Evolutionary conservation across 176 grass and related monocot genomes (phyloP), one percentile per base, ranked within the genome.

Genomic region (Aegilops sharonensis): DNA sequence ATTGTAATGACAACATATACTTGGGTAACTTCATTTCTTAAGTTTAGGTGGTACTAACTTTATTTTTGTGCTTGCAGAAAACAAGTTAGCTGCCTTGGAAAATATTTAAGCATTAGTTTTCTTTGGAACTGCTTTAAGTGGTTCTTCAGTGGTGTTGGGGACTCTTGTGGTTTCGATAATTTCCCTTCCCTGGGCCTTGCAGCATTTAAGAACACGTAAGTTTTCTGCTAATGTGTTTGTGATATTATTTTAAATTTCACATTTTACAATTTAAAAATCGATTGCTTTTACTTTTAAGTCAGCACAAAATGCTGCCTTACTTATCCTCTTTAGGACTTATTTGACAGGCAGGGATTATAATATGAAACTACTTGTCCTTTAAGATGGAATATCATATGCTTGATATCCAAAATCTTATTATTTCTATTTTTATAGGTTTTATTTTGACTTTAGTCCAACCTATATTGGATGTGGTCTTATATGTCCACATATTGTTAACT

Each of bases 401-500:
- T 72, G 1, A 71, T 37, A 31, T 2, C 4, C 9, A 36, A 81
- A 77, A 40, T 6, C 50, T 81, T 47, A 75, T 43, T 0, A 40
- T 21, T 88, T 82, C 30, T 14, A 39, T 72, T 77, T 15, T 90
- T 90, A 75, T 80, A 97, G 94, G 85, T 97, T 97, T 87, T 97
- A 97, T 78, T 97, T 97, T 88, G 91, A 97, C 63, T 97, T 97
- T 64, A 94, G 94, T 81, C 94, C 94, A 20, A 97, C 94, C 14
- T 97, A 97, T 87, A 77, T 97, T 75, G 94, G 94, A 45, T 97
- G 94, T 6, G 94, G 94, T 72, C 89, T 97, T 86, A 97, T 97
- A 59, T 97, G 92, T 42, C 94, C 92, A 43, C 94, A 97, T 68
- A 94, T 97, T 88, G 94, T 94, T 84, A 97, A 97, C 34, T 94